Evolutionary conservation across 23 red algal species (phyloP), one percentile per base, ranked within the genome.

Genomic region (Pyropia haitanensis): DNA sequence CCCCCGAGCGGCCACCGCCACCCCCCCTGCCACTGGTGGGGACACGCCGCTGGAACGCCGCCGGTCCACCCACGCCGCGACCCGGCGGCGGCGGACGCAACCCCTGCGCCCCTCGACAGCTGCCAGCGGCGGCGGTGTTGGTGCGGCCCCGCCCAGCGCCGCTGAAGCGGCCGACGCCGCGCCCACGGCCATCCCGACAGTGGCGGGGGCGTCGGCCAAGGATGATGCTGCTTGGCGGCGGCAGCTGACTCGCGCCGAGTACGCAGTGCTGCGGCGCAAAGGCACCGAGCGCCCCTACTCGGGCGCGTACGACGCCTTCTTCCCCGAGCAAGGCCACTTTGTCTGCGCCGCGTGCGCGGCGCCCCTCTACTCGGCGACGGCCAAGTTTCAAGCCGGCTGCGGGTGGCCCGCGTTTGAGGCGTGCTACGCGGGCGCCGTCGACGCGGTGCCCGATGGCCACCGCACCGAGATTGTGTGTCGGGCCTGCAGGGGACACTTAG

Each of bases 401-500:
- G 94, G 94, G 13, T 98, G 94, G 94, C 94, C 94, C 6, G 79
- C 94, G 51, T 98, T 87, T 67, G 94, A 88, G 29, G 75, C 70
- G n/a, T 83, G 81, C 54, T 87, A 80, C 63, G 58, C 70, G 39
- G 85, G 66, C 19, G 73, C 74, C 39, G 67, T 98, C 22, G 23
- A 30, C 18, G 78, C 79, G 6, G 30, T 51, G 17, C 21, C 28
- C 3, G 94, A 98, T 64, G 27, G 23, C 17, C 71, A 58, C 21
- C 78, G 94, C 18, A 79, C 78, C 18, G 94, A 98, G 60, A 88
- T 88, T 54, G 44, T 85, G 58, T 98, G 94, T 30, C 49, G 12
- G 17, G 64, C 27, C 0, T 90, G 87, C 77, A 82, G 64, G 49
- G 85, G 72, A 1, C 80, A 91, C 69, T 51, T 89, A 16, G 82